Evolutionary conservation across 331 rosid species (phyloP).

Genomic region (Telfairia occidentalis): DNA sequence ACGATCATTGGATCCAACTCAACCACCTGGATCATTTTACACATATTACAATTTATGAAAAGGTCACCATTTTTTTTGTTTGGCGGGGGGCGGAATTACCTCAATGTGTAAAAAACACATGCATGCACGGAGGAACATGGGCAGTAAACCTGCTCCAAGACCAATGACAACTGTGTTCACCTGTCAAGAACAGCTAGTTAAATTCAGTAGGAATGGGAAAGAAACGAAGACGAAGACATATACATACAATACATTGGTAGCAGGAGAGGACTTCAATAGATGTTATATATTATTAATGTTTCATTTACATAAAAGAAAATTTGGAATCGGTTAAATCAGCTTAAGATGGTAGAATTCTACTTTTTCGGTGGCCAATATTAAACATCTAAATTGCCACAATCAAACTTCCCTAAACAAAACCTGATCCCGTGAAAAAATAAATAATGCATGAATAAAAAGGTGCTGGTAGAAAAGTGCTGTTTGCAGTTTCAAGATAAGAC

Average conservation of each 20-base stretch:
- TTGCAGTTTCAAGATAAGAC: background rate
- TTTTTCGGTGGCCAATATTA: background rate
- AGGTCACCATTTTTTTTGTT: background rate
- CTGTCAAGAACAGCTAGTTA: constrained; percentile 34
- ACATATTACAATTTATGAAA: background rate
- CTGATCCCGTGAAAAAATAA: background rate
- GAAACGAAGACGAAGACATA: background rate
- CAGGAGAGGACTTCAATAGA: background rate
- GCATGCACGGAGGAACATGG: constrained; percentile 84
- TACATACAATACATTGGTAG: background rate
- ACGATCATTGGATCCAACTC: constrained; percentile 66
- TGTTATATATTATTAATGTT: too few species aligned
- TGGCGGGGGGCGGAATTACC: constrained; percentile 31
- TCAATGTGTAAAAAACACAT: constrained; percentile 59
- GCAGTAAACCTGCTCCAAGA: constrained; percentile 95
- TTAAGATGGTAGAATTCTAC: constrained; percentile 1
- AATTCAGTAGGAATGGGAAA: constrained; percentile 14
- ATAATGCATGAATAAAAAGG: background rate
- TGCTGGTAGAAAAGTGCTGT: background rate
- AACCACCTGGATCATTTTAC: constrained; percentile 48
- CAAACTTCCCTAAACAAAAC: background rate
- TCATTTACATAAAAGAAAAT: background rate
- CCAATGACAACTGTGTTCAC: constrained; percentile 68
- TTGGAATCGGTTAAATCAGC: background rate
- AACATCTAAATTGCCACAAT: background rate